Base-by-base conservation (phyloP, 2,329 filamentous ascomycete genomes). In the Penicillium hordei region DNA sequence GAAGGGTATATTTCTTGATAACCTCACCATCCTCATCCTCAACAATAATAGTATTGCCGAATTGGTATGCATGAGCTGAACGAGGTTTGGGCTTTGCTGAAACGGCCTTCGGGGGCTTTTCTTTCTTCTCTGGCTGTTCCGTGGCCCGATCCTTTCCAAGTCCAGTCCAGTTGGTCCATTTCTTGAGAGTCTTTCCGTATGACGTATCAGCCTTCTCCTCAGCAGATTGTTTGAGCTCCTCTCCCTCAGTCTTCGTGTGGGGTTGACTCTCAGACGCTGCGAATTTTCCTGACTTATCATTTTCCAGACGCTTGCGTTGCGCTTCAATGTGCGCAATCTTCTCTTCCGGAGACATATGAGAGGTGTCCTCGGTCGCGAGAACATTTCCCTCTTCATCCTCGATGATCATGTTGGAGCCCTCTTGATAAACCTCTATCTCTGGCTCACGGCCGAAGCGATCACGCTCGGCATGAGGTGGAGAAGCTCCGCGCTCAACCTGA, bases 321-420 rank as follows among this genome's bases (percentile, higher is more conserved):
- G 76, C 70, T 50, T 76, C 64, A 15, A 80, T 89, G 43, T 85
- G 82, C 66, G 85, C 84, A 48, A 83, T 76, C 45, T 86, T 75
- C 63, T 91, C 83, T n/a, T 83, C 82, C 5, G 83, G 81, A 45
- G 73, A 75, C 60, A 79, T 70, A 34, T 77, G 65, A 17, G 64
- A 70, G 12, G 72, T 81, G 42, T 83, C 75, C 62, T 87, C 81
- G 0, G 90, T 84, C 19, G 85, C 85, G 6, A 97, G 72, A 3
- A 97, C 93, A 54, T 97, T 93, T 8, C 93, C 93, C 57, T 96
- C 89, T 61, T 87, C 81, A 66, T 96, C 89, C 74, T 97, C 93
- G 55, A 95, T 86, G 7, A 97, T 78, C 39, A 94, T 83, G 23
- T 95, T 76, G 52, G 87, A 73, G 1, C 93, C 92, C 75, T 97